Evolutionary conservation across 1,284 basidiomycete genomes (phyloP).

Genomic region (Agaricales sp.): DNA sequence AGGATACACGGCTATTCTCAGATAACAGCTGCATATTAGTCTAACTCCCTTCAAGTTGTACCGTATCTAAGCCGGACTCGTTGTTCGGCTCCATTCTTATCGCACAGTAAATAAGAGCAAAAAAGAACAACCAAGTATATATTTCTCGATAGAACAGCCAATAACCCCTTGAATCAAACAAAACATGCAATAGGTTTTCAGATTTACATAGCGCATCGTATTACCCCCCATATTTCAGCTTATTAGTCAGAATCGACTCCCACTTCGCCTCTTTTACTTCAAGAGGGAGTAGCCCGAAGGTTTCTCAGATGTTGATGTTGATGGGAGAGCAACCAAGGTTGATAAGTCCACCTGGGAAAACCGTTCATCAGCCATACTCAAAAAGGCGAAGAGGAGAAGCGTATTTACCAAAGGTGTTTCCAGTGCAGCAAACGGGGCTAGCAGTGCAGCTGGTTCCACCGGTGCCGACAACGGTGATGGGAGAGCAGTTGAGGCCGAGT

Average conservation of each 20-base stretch:
- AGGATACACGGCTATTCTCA: too few species aligned
- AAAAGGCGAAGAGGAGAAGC: background rate
- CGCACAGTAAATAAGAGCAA: too few species aligned
- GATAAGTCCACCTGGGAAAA: conserved; percentile 10
- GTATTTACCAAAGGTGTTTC: conserved; percentile 7
- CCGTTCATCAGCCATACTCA: background rate
- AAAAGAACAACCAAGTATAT: too few species aligned
- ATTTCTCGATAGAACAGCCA: background rate
- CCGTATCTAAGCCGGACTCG: too few species aligned
- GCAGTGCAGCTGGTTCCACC: conserved; percentile 5
- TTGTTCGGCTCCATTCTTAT: too few species aligned
- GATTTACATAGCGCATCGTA: background rate
- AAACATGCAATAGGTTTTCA: background rate
- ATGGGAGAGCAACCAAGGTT: conserved; percentile 12
- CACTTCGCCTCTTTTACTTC: too few species aligned
- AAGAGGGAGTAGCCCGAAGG: too few species aligned
- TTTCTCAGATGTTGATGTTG: too few species aligned
- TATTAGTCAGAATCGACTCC: background rate
- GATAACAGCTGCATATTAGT: too few species aligned
- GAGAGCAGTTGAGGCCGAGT: conserved; percentile 3
- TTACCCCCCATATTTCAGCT: background rate
- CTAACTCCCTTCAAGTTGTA: too few species aligned
- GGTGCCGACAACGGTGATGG: conserved; percentile 9
- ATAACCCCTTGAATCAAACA: background rate
- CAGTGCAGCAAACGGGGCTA: conserved; percentile 9